Conservation (phyloP, 305 asterid genomes). For the Caryopteris hybrid region DNA sequence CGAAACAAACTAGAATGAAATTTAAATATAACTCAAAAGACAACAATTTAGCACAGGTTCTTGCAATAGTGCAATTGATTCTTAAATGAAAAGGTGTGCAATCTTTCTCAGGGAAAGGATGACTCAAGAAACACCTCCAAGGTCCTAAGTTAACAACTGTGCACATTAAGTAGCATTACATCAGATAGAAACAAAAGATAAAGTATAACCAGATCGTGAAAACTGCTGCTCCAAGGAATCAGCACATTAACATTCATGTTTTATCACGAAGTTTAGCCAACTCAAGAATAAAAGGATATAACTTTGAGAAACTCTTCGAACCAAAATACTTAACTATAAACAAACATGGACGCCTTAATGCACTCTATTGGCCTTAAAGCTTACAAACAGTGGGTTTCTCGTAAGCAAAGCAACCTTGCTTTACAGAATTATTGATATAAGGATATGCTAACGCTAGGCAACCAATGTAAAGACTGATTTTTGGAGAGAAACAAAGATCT, state of each 20-base stretch:
- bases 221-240: constrained; percentile 1
- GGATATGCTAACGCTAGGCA: constrained; percentile 4
- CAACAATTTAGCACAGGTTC: background rate
- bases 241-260: background rate
- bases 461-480: constrained; percentile 9
- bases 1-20: background rate
- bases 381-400: too few relatives aligned
- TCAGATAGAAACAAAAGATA: background rate
- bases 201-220: background rate
- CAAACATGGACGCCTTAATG: background rate
- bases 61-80: background rate
- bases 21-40: background rate
- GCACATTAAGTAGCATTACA: background rate
- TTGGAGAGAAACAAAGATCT: constrained; percentile 26
- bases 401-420: too few relatives aligned
- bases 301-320: background rate
- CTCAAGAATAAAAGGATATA: background rate
- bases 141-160: background rate
- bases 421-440: background rate
- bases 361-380: constrained; percentile 1
- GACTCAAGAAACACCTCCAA: background rate
- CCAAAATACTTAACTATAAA: background rate
- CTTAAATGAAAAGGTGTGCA: background rate
- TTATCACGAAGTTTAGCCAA: constrained; percentile 9
- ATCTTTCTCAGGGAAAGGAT: background rate